Conservation (phyloP, 2,329 filamentous ascomycete species). For the Zasmidium cellare region DNA sequence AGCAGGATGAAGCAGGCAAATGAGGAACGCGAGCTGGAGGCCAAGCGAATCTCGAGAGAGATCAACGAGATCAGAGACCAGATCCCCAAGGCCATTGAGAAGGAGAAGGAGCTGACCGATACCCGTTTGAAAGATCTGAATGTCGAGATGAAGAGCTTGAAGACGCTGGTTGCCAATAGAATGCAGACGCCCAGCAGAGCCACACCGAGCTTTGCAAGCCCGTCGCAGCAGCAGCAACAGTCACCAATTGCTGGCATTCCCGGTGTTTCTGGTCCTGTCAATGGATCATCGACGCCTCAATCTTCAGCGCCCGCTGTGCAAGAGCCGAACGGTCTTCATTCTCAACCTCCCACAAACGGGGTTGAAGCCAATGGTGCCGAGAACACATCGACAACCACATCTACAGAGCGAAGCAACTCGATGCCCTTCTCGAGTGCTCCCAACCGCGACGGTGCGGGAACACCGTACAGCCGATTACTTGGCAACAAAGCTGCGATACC, state of each 20-base stretch:
- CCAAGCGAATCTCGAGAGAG: conserved; percentile 81
- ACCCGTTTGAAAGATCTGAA: conserved; percentile 80
- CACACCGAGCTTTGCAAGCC: conserved; percentile 24
- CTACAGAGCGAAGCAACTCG: conserved; percentile 13
- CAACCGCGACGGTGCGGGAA: conserved; percentile 16
- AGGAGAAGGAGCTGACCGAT: conserved; percentile 82
- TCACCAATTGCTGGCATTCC: conserved; percentile 24
- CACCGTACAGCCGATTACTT: conserved; percentile 29
- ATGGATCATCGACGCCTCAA: conserved; percentile 8
- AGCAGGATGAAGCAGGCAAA: conserved; percentile 78
- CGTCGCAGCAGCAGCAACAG: conserved; percentile 10
- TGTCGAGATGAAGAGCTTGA: conserved; percentile 85
- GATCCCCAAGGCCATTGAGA: conserved; percentile 85
- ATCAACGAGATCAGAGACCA: conserved; percentile 77
- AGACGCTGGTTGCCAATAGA: conserved; percentile 74
- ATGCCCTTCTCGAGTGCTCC: conserved; percentile 21
- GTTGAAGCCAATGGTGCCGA: conserved; percentile 5
- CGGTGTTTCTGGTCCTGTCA: conserved; percentile 15
- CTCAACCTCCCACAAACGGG: conserved; percentile 24
- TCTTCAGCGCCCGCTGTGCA: conserved; percentile 6
- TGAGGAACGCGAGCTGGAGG: conserved; percentile 81
- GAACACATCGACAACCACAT: conserved; percentile 9
- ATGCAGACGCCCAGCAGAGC: conserved; percentile 38
- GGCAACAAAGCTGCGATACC: conserved; percentile 49
- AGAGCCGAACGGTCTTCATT: background rate